Evolutionary conservation across 2,329 filamentous ascomycete species (phyloP).

Genomic region (Tympanopsis confertula): DNA sequence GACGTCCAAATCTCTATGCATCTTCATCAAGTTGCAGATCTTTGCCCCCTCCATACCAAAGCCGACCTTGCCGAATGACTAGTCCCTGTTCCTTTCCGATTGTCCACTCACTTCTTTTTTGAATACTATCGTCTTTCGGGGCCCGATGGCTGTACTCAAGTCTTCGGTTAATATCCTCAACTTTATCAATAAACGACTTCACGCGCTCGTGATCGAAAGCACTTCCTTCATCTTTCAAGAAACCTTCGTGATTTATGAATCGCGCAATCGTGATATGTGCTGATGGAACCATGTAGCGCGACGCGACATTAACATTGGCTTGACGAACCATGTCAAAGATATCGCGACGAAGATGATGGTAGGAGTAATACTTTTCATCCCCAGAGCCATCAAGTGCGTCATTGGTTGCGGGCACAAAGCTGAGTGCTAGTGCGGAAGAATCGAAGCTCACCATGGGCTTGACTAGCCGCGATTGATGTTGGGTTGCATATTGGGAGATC

Average conservation of each 20-base stretch:
- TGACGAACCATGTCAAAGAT: neutral
- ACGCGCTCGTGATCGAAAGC: neutral
- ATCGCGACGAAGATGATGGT: neutral
- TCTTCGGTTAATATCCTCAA: neutral
- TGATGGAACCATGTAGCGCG: neutral
- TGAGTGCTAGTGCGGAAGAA: neutral
- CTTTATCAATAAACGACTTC: neutral
- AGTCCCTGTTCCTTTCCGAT: neutral
- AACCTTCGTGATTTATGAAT: neutral
- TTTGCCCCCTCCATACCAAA: neutral
- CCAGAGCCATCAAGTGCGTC: neutral
- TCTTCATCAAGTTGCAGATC: neutral
- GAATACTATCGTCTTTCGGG: neutral
- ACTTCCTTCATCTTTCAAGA: neutral
- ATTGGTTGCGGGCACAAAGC: neutral
- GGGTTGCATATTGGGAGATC: neutral
- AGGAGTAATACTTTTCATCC: neutral
- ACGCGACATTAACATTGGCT: neutral
- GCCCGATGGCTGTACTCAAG: neutral
- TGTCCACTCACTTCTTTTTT: neutral
- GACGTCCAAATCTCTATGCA: too few species aligned
- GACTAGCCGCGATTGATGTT: neutral
- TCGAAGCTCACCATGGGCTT: neutral
- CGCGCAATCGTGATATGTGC: neutral
- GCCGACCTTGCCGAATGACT: neutral